A percentile compares a stretch with the other conserved stretches of the same genome.
Conservation (phyloP, 176 grass and related monocot genomes). For the Avena atlantica region DNA sequence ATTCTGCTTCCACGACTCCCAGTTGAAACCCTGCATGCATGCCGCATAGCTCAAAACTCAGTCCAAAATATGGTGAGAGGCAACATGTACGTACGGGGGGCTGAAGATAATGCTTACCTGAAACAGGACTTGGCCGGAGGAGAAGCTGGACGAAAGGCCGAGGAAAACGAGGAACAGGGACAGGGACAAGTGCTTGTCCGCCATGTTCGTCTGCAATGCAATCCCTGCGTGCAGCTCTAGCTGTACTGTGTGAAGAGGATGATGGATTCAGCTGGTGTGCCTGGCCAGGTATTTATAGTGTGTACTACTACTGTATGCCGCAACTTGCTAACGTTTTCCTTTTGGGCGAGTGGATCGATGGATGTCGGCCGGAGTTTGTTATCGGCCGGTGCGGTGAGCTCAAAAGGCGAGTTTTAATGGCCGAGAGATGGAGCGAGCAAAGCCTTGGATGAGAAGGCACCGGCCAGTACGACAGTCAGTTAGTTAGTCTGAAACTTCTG, state of each 20-base stretch:
- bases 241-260: neutral
- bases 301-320: no score
- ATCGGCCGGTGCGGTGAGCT: conserved; percentile 47
- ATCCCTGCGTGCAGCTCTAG: no score
- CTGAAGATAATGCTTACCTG: no score
- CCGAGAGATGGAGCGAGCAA: neutral
- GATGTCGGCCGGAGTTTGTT: conserved; percentile 36
- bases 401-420: conserved; percentile 31
- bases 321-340: conserved; percentile 12
- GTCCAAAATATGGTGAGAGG: neutral
- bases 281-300: conserved; percentile 45
- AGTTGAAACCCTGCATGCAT: conserved; percentile 74
- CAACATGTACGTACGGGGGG: no score
- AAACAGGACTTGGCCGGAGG: no score
- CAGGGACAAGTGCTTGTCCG: no score
- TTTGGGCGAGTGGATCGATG: conserved; percentile 9
- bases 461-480: neutral
- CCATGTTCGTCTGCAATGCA: no score
- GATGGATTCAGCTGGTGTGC: conserved; percentile 39
- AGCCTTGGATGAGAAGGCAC: neutral
- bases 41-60: neutral
- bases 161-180: no score
- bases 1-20: conserved; percentile 92
- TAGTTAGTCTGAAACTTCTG: neutral
- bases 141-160: no score